These are phyloP conservation scores for Cylindrotheca closterium DNA, from an alignment of 108 stramenopile species.

Conservation along the genomic window DNA sequence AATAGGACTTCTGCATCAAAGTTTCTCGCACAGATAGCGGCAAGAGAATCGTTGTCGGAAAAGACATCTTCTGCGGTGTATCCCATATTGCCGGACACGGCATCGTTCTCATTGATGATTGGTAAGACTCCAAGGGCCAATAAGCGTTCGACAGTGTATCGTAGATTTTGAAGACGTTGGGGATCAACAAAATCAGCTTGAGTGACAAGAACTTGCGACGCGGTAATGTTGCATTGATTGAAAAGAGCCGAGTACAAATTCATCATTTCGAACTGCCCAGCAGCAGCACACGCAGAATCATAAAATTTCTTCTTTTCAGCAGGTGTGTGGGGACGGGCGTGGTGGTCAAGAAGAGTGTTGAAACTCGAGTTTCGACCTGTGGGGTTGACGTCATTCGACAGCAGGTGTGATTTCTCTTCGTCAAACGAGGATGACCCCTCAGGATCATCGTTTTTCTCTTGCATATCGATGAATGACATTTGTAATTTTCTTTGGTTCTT, in stretches of 20 bases:
- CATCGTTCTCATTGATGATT: constrained; percentile 98
- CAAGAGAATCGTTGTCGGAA: constrained; percentile 95
- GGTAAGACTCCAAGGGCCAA: constrained; percentile 91
- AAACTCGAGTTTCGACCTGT: constrained; percentile 35
- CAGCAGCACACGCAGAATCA: constrained; percentile 94
- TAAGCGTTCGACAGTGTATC: constrained; percentile 81
- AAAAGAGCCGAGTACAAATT: constrained; percentile 91
- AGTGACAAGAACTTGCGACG: constrained; percentile 91
- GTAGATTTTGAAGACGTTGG: constrained; percentile 69
- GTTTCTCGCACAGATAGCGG: constrained; percentile 84
- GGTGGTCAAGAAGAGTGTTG: constrained; percentile 37
- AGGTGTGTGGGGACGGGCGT: constrained; percentile 50
- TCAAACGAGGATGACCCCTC: background rate
- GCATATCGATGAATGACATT: constrained; percentile 65
- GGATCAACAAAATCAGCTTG: constrained; percentile 84
- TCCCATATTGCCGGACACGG: constrained; percentile 88
- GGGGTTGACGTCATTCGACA: background rate
- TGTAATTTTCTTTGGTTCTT: constrained; percentile 62
- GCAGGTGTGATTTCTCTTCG: background rate
- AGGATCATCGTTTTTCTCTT: background rate
- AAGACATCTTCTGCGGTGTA: constrained; percentile 90
- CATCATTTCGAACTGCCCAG: constrained; percentile 98
- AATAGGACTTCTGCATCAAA: constrained; percentile 87
- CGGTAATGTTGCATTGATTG: constrained; percentile 75
- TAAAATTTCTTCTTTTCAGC: constrained; percentile 82